Evolutionary conservation across 2,329 filamentous ascomycete genomes (phyloP), one percentile per base, ranked within the genome.

Genomic region (Rutstroemia sp.): DNA sequence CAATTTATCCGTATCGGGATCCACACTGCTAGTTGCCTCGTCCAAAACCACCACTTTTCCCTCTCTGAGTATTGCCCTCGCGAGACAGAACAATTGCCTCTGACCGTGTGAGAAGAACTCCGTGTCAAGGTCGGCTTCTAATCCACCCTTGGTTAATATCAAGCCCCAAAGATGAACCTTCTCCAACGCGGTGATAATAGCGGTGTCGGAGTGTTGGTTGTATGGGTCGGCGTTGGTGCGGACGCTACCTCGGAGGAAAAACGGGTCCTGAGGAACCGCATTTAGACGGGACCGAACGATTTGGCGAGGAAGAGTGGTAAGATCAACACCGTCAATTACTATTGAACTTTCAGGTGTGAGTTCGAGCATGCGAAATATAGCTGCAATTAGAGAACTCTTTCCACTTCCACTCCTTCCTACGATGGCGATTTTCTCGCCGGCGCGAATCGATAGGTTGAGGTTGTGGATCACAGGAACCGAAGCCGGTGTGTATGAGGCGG

Each of bases 51-150:
- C 60, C 2, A 78, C 62, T 14, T 67, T 71, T 0, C 71, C 68
- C 34, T 68, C 67, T 14, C 39, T 65, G 16, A 79, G 58, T 9
- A 79, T 67, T 0, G 76, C 73, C 5, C 78, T 69, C 0, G 76
- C 77, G 10, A 81, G 67, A 27, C 72, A 73, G 54, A 80, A 74
- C 0, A 80, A 65, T 63, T 81, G 79, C 46, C 69, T 67, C 60
- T 81, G 74, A 1, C 78, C 78, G 45, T 76, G 73, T 0, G 74
- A 78, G 71, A 97, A 92, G 0, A 91, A 95, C 6, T 78, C 73
- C 1, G 75, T 70, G n/a, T 73, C 72, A 60, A 85, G 74, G 2
- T 58, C 46, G 2, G 58, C 56, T 14, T 65, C 61, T 3, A 67
- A 52, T 2, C 63, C 63, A 16, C 65, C 65, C 39, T 61, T 63